Percentiles rank a stretch among this genome's conserved stretches.
Evolutionary conservation across 768 basidiomycete species (phyloP).

Genomic region (Hirschioporus abietinus): DNA sequence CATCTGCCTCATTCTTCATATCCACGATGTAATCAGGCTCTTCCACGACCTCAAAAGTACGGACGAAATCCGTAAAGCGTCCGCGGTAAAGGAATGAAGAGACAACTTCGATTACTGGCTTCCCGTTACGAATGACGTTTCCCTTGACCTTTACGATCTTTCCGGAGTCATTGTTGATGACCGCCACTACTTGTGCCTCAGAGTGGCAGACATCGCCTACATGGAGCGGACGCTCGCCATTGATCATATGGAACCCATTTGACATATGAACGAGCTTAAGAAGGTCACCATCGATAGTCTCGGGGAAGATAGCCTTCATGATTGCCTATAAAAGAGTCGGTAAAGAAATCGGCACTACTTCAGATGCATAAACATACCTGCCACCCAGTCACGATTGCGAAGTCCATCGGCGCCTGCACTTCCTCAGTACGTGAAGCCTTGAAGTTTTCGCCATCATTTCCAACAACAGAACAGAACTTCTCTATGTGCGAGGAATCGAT

Average conservation of each 20-base stretch:
- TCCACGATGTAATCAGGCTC: constrained; percentile 86
- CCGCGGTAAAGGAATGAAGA: constrained; percentile 98
- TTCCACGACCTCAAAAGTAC: constrained; percentile 91
- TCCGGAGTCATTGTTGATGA: constrained; percentile 85
- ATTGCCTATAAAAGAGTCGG: constrained; percentile 64
- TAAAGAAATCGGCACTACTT: neutral
- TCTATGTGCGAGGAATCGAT: constrained; percentile 77
- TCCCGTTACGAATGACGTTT: constrained; percentile 66
- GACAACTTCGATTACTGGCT: constrained; percentile 86
- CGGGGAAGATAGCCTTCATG: constrained; percentile 97
- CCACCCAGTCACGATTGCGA: constrained; percentile 98
- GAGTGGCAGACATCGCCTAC: constrained; percentile 90
- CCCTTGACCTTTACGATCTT: constrained; percentile 93
- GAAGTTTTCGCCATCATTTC: constrained; percentile 89
- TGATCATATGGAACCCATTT: constrained; percentile 89
- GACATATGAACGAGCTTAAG: constrained; percentile 95
- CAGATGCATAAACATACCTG: constrained; percentile 52
- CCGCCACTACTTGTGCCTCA: constrained; percentile 83
- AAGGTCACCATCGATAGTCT: constrained; percentile 86
- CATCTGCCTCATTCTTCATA: constrained; percentile 66
- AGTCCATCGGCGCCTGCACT: constrained; percentile 95
- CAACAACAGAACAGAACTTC: constrained; percentile 87
- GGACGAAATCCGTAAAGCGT: constrained; percentile 86
- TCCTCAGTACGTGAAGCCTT: constrained; percentile 65
- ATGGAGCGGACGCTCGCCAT: constrained; percentile 68